Conservation (phyloP, 2,329 filamentous ascomycete species). For the Colletotrichum sp. region DNA sequence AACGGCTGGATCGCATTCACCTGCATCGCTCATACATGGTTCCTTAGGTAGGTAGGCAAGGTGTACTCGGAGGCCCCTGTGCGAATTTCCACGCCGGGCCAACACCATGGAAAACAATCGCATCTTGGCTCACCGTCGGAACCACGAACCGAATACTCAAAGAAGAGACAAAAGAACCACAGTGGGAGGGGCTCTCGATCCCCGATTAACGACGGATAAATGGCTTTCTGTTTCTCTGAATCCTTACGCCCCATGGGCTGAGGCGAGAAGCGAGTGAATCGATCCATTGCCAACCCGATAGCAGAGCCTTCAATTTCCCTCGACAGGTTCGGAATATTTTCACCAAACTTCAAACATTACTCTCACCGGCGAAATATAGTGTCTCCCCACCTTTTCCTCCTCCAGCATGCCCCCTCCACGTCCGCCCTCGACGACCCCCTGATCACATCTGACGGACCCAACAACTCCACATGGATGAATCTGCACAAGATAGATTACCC, state of each 20-base stretch:
- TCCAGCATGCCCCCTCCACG: neutral
- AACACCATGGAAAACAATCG: neutral
- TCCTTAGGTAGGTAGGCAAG: neutral
- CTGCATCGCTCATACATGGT: neutral
- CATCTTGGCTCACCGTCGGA: conserved; percentile 13
- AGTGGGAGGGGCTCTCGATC: neutral
- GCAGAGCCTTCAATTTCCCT: conserved; percentile 17
- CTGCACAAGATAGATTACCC: conserved; percentile 15
- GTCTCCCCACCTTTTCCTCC: conserved; percentile 4
- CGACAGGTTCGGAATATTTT: conserved; percentile 17
- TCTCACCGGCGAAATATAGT: conserved; percentile 19
- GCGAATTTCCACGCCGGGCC: neutral
- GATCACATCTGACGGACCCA: conserved; percentile 4
- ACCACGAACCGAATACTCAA: neutral
- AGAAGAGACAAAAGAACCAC: neutral
- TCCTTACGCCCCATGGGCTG: neutral
- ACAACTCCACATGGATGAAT: conserved; percentile 15
- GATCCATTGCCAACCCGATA: conserved; percentile 6
- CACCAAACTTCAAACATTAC: conserved; percentile 17
- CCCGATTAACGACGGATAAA: neutral
- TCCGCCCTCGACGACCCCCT: neutral
- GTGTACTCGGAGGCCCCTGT: neutral
- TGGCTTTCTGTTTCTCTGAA: neutral
- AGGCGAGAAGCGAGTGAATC: neutral
- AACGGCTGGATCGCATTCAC: neutral